A percentile compares a stretch with the other conserved stretches of the same genome.
These are phyloP conservation scores for Lagenidium sp. DNA, from an alignment of 352 stramenopile genomes.

Conservation along the genomic window DNA sequence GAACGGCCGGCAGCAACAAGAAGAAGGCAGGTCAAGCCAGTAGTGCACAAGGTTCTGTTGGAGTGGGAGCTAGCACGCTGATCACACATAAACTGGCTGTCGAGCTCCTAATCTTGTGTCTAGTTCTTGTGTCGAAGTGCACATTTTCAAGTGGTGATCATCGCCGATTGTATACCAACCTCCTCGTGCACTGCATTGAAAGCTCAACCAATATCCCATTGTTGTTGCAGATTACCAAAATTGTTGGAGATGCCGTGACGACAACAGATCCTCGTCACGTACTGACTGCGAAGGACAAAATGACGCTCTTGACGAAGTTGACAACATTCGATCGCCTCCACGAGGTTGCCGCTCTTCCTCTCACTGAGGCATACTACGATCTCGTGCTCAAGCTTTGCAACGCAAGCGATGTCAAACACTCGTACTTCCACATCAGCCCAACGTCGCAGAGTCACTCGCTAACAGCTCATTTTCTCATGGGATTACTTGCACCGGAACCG, in stretches of 20 bases:
- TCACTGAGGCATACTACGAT: conserved; percentile 75
- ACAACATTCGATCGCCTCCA: conserved; percentile 76
- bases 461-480: conserved; percentile 72
- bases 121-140: conserved; percentile 72
- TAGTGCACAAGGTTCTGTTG: no score
- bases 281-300: conserved; percentile 84
- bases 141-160: conserved; percentile 64
- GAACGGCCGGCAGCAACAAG: conserved; percentile 5
- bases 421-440: conserved; percentile 62
- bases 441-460: conserved; percentile 52
- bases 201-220: conserved; percentile 79
- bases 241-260: conserved; percentile 62
- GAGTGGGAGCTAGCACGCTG: no score
- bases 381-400: conserved; percentile 65
- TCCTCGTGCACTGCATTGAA: conserved; percentile 80
- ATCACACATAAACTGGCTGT: conserved; percentile 52
- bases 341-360: conserved; percentile 72
- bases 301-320: conserved; percentile 84
- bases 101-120: conserved; percentile 74
- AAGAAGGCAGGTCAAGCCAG: no score
- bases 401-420: conserved; percentile 25
- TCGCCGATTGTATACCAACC: conserved; percentile 69
- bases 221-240: conserved; percentile 74
- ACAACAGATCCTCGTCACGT: conserved; percentile 37
- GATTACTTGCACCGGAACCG: conserved; percentile 65